Base-by-base conservation (phyloP, 345 rosid genomes). In the Schrenkiella parvula region DNA sequence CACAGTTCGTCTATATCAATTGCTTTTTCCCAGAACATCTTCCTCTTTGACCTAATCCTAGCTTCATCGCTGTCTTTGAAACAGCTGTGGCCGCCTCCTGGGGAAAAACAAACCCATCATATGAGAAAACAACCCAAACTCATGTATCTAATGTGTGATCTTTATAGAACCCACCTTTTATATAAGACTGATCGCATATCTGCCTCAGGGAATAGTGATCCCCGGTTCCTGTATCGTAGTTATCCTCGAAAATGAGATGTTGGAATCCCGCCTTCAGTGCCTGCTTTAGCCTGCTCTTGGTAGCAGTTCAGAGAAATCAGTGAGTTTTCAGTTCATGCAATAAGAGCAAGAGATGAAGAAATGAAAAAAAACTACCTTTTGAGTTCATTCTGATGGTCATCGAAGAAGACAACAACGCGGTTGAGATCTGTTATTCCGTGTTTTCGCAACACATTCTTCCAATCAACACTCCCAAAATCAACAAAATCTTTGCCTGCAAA, bases 81-180 rank as follows among this genome's bases (percentile, higher is more conserved):
- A 85, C 99, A 95, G 80, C 96, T 92, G 69, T 95, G 99, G 12
- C 99, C 99, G 21, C 99, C 99, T 52, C 99, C 99, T 95, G 85
- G 43, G 41, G 64, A 42, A 6, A 65, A 6, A 62, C 29, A 44
- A 48, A 53, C 52, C 19, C 14, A 61, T 8, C 56, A 67, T 51
- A 47, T 66, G 56, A 68, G 78, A 37, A 46, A 56, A 29, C 29
- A 28, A 47, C 28, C 38, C 41, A 57, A 64, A 26, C 23, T 26
- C 19, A 53, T 6, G 29, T 46, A 25, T 28, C 17, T 48, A 66
- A 8, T 14, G 47, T 47, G 28, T 37, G 63, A 31, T 55, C 1
- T 17, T 8, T 56, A 11, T 23, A n/a, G 19, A 50, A 12, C 73
- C 10, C 59, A 88, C 98, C 99, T 88, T 84, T 84, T 60, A 95